Evolutionary conservation across 2,329 filamentous ascomycete genomes (phyloP).

Genomic region (Fusarium newnesense): DNA sequence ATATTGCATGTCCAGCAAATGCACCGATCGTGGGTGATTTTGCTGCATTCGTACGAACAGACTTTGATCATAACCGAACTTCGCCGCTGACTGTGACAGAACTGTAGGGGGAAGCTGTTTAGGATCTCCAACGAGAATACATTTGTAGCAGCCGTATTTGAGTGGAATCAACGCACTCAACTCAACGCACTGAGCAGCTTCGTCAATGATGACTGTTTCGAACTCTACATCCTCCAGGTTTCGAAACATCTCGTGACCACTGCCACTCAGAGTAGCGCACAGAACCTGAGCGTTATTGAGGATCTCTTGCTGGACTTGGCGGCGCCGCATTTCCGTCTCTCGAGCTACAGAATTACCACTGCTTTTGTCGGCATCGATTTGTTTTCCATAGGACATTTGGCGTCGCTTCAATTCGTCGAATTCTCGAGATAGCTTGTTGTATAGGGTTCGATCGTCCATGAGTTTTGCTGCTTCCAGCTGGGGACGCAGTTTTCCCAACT

Average conservation of each 20-base stretch:
- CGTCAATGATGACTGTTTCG: slow-evolving; percentile 97
- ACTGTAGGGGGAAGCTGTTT: slow-evolving; percentile 98
- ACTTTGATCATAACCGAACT: slow-evolving; percentile 96
- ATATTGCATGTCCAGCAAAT: slow-evolving; percentile 97
- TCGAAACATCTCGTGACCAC: slow-evolving; percentile 97
- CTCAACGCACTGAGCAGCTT: slow-evolving; percentile 98
- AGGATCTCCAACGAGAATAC: slow-evolving; percentile 95
- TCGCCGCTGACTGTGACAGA: slow-evolving; percentile 89
- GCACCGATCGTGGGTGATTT: slow-evolving; percentile 87
- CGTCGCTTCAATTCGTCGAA: slow-evolving; percentile 82
- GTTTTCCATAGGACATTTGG: slow-evolving; percentile 77
- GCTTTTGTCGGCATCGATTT: slow-evolving; percentile 89
- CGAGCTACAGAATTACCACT: slow-evolving; percentile 83
- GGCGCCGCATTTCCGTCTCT: slow-evolving; percentile 85
- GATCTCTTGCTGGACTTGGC: slow-evolving; percentile 88
- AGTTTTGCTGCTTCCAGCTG: slow-evolving; percentile 75
- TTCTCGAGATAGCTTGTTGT: slow-evolving; percentile 74
- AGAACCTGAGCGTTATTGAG: slow-evolving; percentile 91
- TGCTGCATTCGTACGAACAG: slow-evolving; percentile 98
- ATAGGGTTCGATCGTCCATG: slow-evolving; percentile 58
- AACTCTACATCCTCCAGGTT: slow-evolving; percentile 94
- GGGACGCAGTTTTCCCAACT: slow-evolving; percentile 76
- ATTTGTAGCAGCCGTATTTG: slow-evolving; percentile 97
- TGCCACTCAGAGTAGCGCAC: slow-evolving; percentile 93
- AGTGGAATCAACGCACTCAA: slow-evolving; percentile 95